phyloP scores from a whole-genome alignment of 768 basidiomycete genomes.

The Pseudohyphozyma bogoriensis region DNA sequence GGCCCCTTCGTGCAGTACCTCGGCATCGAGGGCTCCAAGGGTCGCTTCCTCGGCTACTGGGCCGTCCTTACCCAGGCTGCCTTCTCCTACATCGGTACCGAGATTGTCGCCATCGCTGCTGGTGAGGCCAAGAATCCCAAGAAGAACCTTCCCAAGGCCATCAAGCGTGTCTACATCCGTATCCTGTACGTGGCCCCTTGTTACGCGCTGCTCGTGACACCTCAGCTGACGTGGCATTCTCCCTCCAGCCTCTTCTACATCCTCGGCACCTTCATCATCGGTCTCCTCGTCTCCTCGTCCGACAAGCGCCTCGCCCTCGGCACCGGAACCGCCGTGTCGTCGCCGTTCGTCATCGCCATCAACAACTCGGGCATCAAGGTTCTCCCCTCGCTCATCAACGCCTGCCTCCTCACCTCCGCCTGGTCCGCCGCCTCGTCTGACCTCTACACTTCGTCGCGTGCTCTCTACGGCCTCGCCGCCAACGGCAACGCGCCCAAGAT shows the following conservation, averaged over 20 bases:
- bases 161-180: constrained; percentile 17
- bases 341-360: constrained; percentile 36
- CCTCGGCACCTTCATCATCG: constrained; percentile 39
- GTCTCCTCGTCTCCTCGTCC: constrained; percentile 37
- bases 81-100: constrained; percentile 51
- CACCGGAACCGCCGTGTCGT: constrained; percentile 17
- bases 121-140: constrained; percentile 45
- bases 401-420: constrained; percentile 39
- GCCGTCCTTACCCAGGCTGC: constrained; percentile 46
- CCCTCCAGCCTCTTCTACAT: constrained; percentile 51
- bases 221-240: background rate
- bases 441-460: constrained; percentile 31
- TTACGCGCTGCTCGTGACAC: too few species aligned
- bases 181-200: too few species aligned
- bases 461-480: constrained; percentile 39
- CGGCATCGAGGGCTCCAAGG: constrained; percentile 52
- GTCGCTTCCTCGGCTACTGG: constrained; percentile 61
- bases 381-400: constrained; percentile 43
- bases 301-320: constrained; percentile 27
- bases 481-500: constrained; percentile 38
- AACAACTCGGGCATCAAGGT: constrained; percentile 39
- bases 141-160: constrained; percentile 56
- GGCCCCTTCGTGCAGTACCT: constrained; percentile 69
- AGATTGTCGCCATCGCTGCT: constrained; percentile 43
- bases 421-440: constrained; percentile 39